phyloP scores from a whole-genome alignment of 495 filamentous ascomycete species.

The Lichenothelia convexa region DNA sequence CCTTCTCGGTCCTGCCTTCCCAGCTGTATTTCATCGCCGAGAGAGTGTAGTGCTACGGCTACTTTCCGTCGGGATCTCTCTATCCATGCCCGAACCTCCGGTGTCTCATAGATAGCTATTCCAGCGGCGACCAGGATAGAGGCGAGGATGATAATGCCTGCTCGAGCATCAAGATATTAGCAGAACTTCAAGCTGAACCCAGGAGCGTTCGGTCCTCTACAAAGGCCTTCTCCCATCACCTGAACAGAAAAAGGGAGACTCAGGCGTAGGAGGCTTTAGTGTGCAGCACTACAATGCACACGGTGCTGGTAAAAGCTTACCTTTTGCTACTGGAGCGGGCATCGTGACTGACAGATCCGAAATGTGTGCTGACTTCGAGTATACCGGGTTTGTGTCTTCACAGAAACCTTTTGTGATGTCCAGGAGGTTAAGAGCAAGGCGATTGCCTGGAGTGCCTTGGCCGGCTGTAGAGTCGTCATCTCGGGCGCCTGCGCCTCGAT shows the following conservation, averaged over 20 bases:
- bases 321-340: not conserved
- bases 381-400: not conserved
- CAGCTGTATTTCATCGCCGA: slow-evolving; percentile 61
- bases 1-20: slow-evolving; percentile 31
- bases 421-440: not conserved
- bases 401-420: not conserved
- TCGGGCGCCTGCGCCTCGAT: not conserved
- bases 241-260: too few relatives aligned
- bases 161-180: too few relatives aligned
- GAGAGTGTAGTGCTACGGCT: slow-evolving; percentile 54
- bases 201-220: too few relatives aligned
- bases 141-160: slow-evolving; percentile 62
- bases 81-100: slow-evolving; percentile 59
- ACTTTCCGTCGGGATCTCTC: slow-evolving; percentile 60
- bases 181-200: too few relatives aligned
- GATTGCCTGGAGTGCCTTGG: not conserved
- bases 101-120: slow-evolving; percentile 70
- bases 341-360: too few relatives aligned
- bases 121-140: slow-evolving; percentile 63
- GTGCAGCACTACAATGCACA: too few relatives aligned
- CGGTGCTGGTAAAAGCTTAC: too few relatives aligned
- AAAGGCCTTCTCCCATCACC: too few relatives aligned
- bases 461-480: not conserved
- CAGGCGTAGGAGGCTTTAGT: too few relatives aligned
- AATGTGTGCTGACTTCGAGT: too few relatives aligned